Base-by-base conservation (phyloP, 2,329 filamentous ascomycete genomes). In the Claviceps sp. region DNA sequence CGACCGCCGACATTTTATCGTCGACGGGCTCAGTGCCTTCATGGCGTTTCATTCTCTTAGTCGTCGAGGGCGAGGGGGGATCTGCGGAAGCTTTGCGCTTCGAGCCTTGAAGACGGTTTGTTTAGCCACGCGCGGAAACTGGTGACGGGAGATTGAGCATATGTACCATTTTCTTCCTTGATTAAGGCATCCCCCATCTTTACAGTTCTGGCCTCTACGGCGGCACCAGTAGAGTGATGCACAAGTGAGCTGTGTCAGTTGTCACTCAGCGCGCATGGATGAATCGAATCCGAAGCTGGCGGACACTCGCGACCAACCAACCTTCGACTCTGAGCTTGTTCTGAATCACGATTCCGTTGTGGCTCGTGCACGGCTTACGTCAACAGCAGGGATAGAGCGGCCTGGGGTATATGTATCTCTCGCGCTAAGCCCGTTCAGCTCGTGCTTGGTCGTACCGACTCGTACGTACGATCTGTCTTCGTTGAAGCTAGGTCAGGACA, bases 51-150 rank as follows among this genome's bases (percentile, higher is more conserved):
- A 80, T 64, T 59, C 85, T 78, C 68, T 90, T 90, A 17, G 74
- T 68, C 48, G 80, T 77, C 48, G 76, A 75, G 19, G 79, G 75
- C 50, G 80, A 82, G 52, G 75, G 70, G 46, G 80, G 77, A 56
- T 85, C 82, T 58, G 85, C 80, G 48, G 73, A 74, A 4, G 85
- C 85, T 69, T 89, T 89, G 66, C 86, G 84, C 74, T 90, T 90
- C 42, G 69, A 73, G 60, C 72, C 77, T 78, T 54, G 26, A 19
- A 8, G 11, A 30, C 16, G 16, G 7, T 24, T 16, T 10, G 43
- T 17, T 53, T 34, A 53, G 30, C 40, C 17, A 26, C 19, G 19
- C 24, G 30, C 40, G 13, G 22, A 13, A 41, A 26, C 30, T 34
- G 30, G 10, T 34, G n/a, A 13, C 24, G 13, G 5, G 24, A 38